A percentile compares a stretch with the other conserved stretches of the same genome.
Evolutionary conservation across 2,329 filamentous ascomycete genomes (phyloP).

Genomic region (Samsoniella hepiali): DNA sequence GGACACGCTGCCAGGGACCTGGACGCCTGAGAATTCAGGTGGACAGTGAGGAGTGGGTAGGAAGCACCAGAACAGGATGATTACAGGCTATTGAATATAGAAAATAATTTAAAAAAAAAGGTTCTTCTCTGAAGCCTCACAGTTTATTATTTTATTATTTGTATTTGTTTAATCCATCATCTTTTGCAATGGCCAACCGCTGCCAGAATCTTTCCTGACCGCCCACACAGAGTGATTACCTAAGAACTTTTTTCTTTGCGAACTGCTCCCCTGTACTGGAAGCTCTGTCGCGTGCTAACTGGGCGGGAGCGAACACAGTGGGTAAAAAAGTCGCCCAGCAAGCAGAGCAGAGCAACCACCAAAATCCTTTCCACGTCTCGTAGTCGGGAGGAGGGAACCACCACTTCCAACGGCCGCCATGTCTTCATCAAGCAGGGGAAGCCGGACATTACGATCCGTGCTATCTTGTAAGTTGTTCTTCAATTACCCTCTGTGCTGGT

Average conservation of each 20-base stretch:
- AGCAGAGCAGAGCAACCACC: not conserved
- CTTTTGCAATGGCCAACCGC: too few species aligned
- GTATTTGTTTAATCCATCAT: too few species aligned
- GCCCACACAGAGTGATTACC: not conserved
- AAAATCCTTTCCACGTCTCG: constrained; percentile 6
- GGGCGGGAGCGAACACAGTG: not conserved
- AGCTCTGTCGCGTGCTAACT: constrained; percentile 13
- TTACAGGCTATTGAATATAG: too few species aligned
- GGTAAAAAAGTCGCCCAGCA: constrained; percentile 1
- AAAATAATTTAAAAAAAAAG: too few species aligned
- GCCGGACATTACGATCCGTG: constrained; percentile 46
- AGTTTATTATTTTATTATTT: too few species aligned
- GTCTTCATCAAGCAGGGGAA: constrained; percentile 19
- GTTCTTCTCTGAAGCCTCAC: too few species aligned
- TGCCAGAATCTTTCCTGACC: too few species aligned
- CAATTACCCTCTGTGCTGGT: not conserved
- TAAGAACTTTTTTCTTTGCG: not conserved
- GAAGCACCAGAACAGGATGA: too few species aligned
- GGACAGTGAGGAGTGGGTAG: not conserved
- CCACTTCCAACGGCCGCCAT: not conserved
- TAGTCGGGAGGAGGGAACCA: not conserved
- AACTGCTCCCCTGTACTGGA: not conserved
- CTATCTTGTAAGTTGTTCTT: constrained; percentile 46
- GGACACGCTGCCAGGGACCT: constrained; percentile 21
- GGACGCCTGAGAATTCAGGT: constrained; percentile 22